These are phyloP conservation scores for Phytopythium helicoides DNA, from an alignment of 352 stramenopile species.

Conservation along the genomic window DNA sequence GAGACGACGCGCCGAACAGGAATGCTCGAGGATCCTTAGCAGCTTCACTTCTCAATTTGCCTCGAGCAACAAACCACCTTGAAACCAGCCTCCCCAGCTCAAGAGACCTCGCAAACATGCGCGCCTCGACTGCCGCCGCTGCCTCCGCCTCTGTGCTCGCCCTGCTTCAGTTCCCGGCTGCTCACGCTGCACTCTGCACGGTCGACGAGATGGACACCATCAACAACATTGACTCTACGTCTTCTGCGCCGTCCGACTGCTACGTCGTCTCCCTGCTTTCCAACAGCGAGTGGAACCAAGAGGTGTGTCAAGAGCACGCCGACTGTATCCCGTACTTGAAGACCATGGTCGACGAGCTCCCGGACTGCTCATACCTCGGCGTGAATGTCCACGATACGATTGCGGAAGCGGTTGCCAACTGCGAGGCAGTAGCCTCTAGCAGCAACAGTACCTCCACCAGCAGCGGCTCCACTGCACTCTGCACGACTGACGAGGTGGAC, in stretches of 20 bases:
- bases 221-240: background rate
- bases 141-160: background rate
- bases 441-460: background rate
- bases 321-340: slow-evolving; percentile 1
- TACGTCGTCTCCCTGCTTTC: background rate
- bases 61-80: no score
- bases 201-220: slow-evolving; percentile 5
- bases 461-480: background rate
- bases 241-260: slow-evolving; percentile 2
- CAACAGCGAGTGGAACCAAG: background rate
- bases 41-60: no score
- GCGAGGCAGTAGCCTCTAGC: no score
- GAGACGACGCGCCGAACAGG: no score
- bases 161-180: background rate
- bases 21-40: no score
- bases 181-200: background rate
- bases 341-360: slow-evolving; percentile 1
- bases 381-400: background rate
- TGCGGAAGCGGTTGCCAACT: slow-evolving; percentile 1
- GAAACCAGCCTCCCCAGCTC: no score
- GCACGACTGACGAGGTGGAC: background rate
- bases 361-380: slow-evolving; percentile 3
- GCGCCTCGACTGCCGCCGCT: background rate
- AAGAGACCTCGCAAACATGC: background rate
- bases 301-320: background rate